These are phyloP conservation scores for Zygotorulaspora danielsina DNA, from an alignment of 805 yeast genomes.

Conservation along the genomic window DNA sequence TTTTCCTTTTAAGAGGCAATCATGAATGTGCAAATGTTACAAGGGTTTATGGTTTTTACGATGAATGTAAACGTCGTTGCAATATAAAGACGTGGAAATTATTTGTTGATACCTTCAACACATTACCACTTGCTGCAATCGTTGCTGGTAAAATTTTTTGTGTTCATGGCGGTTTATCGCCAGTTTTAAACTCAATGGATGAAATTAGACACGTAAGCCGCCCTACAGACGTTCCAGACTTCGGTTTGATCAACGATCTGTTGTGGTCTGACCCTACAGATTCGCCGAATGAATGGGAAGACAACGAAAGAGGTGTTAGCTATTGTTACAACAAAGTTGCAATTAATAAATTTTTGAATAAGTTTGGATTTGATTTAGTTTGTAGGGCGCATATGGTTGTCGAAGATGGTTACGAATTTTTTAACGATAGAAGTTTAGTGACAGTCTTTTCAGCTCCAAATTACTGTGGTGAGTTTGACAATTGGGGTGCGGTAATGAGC, in stretches of 20 bases:
- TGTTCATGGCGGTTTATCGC: conserved; percentile 81
- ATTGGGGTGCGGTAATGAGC: conserved; percentile 98
- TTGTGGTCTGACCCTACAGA: conserved; percentile 81
- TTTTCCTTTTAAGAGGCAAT: conserved; percentile 87
- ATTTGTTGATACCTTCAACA: conserved; percentile 91
- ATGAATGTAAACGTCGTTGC: conserved; percentile 93
- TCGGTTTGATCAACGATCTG: conserved; percentile 71
- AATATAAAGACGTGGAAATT: conserved; percentile 90
- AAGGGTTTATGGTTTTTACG: conserved; percentile 94
- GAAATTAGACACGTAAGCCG: conserved; percentile 69
- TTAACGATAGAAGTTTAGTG: conserved; percentile 66
- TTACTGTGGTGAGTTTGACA: conserved; percentile 53
- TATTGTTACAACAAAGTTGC: conserved; percentile 71
- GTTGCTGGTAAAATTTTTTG: conserved; percentile 94
- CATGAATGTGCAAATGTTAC: conserved; percentile 98
- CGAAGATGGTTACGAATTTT: conserved; percentile 83
- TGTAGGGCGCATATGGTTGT: conserved; percentile 89
- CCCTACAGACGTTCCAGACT: conserved; percentile 82
- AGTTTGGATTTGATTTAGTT: conserved; percentile 68
- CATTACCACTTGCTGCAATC: conserved; percentile 91
- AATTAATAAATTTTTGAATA: conserved; percentile 62
- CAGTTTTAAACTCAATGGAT: conserved; percentile 57
- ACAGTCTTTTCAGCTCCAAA: conserved; percentile 82
- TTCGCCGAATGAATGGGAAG: conserved; percentile 60
- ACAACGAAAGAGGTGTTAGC: conserved; percentile 79